Evolutionary conservation across 176 grass and related monocot species (phyloP).

Genomic region (Rhynchospora pubera): DNA sequence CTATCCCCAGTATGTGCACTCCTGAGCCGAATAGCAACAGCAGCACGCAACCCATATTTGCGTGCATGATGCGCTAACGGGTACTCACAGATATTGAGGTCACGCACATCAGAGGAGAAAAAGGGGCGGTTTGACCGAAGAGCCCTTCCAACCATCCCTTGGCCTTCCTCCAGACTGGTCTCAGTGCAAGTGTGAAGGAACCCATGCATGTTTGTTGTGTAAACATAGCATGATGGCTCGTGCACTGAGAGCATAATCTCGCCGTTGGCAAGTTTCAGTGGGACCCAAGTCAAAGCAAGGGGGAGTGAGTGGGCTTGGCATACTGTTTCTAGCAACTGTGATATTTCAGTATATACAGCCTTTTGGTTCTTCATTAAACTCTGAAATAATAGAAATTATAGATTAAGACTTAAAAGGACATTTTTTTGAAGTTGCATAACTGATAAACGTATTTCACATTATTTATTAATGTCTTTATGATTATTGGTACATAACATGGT

Average conservation of each 20-base stretch:
- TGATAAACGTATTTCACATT: no score
- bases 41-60: slow-evolving; percentile 44
- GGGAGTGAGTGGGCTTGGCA: slow-evolving; percentile 29
- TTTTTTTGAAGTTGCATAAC: neutral
- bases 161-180: slow-evolving; percentile 32
- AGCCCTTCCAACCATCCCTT: slow-evolving; percentile 62
- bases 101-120: slow-evolving; percentile 51
- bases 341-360: slow-evolving; percentile 20
- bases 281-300: slow-evolving; percentile 28
- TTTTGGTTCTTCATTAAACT: slow-evolving; percentile 21
- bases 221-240: slow-evolving; percentile 32
- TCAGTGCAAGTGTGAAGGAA: slow-evolving; percentile 45
- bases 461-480: no score
- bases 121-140: slow-evolving; percentile 41
- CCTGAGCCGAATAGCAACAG: slow-evolving; percentile 45
- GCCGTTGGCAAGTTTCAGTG: neutral
- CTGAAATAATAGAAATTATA: slow-evolving; percentile 14
- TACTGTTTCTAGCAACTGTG: slow-evolving; percentile 19
- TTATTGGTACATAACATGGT: no score
- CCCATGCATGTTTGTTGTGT: slow-evolving; percentile 33
- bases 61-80: slow-evolving; percentile 61
- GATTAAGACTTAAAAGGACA: neutral
- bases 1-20: slow-evolving; percentile 42
- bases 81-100: slow-evolving; percentile 31
- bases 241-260: neutral